Conservation (phyloP, 1,284 basidiomycete genomes). For the Sparassis latifolia region DNA sequence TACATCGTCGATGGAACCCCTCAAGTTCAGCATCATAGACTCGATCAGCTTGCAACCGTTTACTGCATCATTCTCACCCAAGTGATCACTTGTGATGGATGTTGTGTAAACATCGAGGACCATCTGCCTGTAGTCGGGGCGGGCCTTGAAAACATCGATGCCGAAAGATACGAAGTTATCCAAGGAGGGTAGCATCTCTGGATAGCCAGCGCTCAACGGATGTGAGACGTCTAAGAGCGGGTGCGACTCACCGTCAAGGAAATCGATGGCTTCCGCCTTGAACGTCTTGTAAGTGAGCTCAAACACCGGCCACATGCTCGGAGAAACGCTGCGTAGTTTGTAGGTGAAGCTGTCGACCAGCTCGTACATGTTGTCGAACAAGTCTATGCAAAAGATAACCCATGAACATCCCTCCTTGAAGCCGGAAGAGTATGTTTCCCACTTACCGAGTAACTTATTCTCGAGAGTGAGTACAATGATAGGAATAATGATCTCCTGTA, state of each 20-base stretch:
- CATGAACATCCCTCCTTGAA: not conserved
- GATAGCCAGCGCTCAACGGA: not conserved
- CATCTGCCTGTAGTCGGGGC: conserved; percentile 76
- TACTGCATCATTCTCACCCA: conserved; percentile 80
- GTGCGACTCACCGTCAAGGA: conserved; percentile 62
- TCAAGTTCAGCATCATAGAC: conserved; percentile 73
- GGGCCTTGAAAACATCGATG: conserved; percentile 65
- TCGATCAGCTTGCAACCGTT: conserved; percentile 86
- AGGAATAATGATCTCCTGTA: conserved; percentile 80
- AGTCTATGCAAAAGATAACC: conserved; percentile 39
- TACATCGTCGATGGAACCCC: conserved; percentile 75
- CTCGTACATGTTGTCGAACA: conserved; percentile 87
- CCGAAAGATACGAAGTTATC: conserved; percentile 91
- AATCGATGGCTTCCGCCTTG: conserved; percentile 81
- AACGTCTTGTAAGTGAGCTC: conserved; percentile 82
- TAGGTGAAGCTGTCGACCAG: conserved; percentile 83
- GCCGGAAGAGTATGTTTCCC: not conserved
- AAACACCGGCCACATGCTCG: conserved; percentile 84
- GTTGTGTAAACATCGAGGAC: conserved; percentile 81
- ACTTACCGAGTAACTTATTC: conserved; percentile 60
- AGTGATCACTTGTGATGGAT: conserved; percentile 62
- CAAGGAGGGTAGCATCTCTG: conserved; percentile 85
- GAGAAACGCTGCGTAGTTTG: conserved; percentile 71
- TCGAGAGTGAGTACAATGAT: conserved; percentile 76
- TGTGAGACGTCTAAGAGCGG: too few relatives aligned